Evolutionary conservation across 306 rosid species (phyloP).

Genomic region (Calophaca sinica): DNA sequence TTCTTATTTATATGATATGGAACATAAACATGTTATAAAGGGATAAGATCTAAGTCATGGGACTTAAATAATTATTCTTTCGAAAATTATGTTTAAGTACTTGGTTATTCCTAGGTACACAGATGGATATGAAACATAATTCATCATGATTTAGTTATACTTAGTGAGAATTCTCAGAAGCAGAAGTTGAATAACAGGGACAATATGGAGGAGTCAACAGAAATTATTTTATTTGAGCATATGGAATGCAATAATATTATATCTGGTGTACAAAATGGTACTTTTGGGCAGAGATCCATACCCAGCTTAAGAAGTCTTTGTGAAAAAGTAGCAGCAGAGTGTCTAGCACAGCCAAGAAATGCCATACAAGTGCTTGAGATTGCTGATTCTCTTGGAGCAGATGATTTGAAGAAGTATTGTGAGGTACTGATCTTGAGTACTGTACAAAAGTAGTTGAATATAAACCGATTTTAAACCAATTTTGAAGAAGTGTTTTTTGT

Average conservation of each 20-base stretch:
- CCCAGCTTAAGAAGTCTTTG: conserved; percentile 86
- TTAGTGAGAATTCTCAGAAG: conserved; percentile 46
- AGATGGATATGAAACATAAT: too few relatives aligned
- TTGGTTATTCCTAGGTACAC: too few relatives aligned
- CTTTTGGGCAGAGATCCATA: conserved; percentile 42
- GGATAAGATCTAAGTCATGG: too few relatives aligned
- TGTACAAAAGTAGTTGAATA: not conserved
- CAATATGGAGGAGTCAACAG: conserved; percentile 64
- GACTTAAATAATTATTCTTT: too few relatives aligned
- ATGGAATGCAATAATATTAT: conserved; percentile 49
- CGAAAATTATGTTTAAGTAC: too few relatives aligned
- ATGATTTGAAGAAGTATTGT: conserved; percentile 76
- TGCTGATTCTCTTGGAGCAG: conserved; percentile 79
- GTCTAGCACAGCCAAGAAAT: conserved; percentile 89
- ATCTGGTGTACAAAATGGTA: conserved; percentile 47
- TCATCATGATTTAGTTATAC: too few relatives aligned
- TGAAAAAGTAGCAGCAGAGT: conserved; percentile 82
- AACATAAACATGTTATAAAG: too few relatives aligned
- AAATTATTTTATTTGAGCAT: conserved; percentile 65
- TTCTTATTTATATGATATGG: too few relatives aligned
- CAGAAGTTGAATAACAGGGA: conserved; percentile 49
- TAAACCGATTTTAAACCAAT: too few relatives aligned
- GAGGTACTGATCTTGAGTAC: conserved; percentile 59
- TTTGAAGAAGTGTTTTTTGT: too few relatives aligned
- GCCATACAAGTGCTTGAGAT: conserved; percentile 82